A percentile compares a stretch with the other conserved stretches of the same genome.
These are phyloP conservation scores for Fusarium dimerum DNA, from an alignment of 2,329 filamentous ascomycete genomes.

Conservation along the genomic window DNA sequence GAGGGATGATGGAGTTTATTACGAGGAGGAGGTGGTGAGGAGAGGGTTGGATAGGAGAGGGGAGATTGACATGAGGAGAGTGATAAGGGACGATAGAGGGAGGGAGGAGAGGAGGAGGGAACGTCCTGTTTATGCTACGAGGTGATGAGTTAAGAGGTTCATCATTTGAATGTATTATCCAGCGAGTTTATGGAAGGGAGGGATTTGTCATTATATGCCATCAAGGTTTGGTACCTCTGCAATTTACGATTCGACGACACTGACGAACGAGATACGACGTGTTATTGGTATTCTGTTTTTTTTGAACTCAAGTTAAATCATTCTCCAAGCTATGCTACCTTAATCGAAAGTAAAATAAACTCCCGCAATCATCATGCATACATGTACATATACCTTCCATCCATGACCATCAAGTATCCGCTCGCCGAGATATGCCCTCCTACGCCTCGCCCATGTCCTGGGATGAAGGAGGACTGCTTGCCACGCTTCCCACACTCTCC, in stretches of 20 bases:
- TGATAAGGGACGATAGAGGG: slow-evolving; percentile 4
- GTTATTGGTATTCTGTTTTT: no score
- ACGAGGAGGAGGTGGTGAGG: slow-evolving; percentile 11
- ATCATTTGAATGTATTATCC: no score
- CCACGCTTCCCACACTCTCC: slow-evolving; percentile 13
- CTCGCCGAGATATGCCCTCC: slow-evolving; percentile 2
- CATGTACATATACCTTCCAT: slow-evolving; percentile 7
- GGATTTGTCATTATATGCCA: no score
- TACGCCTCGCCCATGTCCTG: slow-evolving; percentile 9
- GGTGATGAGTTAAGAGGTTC: no score
- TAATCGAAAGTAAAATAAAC: slow-evolving; percentile 3
- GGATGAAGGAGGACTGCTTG: slow-evolving; percentile 19
- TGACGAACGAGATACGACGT: no score
- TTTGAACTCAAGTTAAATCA: no score
- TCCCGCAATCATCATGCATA: neutral
- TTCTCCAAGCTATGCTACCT: neutral
- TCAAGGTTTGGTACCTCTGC: no score
- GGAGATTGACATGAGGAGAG: slow-evolving; percentile 9
- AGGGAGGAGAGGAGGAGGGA: no score
- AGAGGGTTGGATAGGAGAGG: slow-evolving; percentile 13
- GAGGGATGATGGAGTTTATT: slow-evolving; percentile 19
- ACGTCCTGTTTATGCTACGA: no score
- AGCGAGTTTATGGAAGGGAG: no score
- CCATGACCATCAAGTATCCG: neutral
- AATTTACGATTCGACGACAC: no score